Percentiles rank a stretch among this genome's conserved stretches.
These are phyloP conservation scores for Colletotrichum graminicola DNA, from an alignment of 2,329 filamentous ascomycete genomes.

Conservation along the genomic window DNA sequence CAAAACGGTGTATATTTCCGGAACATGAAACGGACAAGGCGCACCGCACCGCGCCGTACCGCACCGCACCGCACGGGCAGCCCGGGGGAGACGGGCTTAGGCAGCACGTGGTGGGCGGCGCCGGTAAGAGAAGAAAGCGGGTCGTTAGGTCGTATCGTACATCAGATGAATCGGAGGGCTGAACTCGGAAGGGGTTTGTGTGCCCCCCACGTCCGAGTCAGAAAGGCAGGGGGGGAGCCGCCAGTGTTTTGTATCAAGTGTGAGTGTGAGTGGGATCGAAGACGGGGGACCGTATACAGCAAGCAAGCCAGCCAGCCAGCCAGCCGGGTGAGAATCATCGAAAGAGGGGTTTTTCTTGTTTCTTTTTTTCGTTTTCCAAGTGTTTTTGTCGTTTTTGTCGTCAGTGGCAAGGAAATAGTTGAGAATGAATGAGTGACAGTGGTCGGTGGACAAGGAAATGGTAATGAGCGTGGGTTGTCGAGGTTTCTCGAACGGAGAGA, in stretches of 20 bases:
- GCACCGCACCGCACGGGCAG: background rate
- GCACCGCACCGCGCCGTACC: conserved; percentile 2
- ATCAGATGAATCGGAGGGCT: conserved; percentile 14
- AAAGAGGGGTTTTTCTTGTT: background rate
- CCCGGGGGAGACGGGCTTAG: background rate
- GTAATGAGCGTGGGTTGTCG: conserved; percentile 32
- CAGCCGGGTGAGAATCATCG: conserved; percentile 13
- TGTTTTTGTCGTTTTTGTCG: conserved; percentile 40
- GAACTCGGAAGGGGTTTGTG: background rate
- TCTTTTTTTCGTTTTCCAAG: conserved; percentile 22
- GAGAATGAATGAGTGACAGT: conserved; percentile 50
- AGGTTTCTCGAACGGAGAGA: background rate
- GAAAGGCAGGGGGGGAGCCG: background rate
- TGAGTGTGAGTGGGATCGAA: conserved; percentile 1
- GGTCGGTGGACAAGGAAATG: conserved; percentile 45
- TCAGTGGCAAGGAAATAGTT: conserved; percentile 48
- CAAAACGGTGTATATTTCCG: conserved; percentile 40
- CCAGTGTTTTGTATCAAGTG: background rate
- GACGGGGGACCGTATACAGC: conserved; percentile 13
- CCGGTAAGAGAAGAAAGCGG: conserved; percentile 44
- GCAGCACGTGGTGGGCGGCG: conserved; percentile 19
- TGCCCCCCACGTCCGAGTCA: background rate
- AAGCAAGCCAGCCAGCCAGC: conserved; percentile 30
- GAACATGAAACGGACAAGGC: conserved; percentile 39
- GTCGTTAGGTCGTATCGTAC: conserved; percentile 41